Percentiles rank a stretch among this genome's conserved stretches.
Conservation (phyloP, 2,329 filamentous ascomycete genomes). For the Colletotrichum sp. region DNA sequence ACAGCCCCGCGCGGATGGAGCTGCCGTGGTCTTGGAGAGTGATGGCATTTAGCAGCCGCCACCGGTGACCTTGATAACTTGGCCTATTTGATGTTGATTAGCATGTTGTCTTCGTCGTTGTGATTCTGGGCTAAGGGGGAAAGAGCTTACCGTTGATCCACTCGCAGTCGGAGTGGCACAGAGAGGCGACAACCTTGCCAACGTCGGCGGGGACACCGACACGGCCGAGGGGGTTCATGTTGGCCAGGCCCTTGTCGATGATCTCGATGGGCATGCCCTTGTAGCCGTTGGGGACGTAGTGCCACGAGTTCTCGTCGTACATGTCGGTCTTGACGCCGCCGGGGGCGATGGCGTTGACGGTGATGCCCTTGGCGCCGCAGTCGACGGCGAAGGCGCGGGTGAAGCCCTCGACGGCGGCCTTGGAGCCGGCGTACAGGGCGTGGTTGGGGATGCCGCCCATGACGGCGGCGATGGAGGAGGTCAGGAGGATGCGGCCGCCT, state of each 20-base stretch:
- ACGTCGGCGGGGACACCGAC: slow-evolving; percentile 63
- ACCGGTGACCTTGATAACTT: slow-evolving; percentile 43
- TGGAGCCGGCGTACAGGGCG: slow-evolving; percentile 72
- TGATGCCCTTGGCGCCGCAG: slow-evolving; percentile 70
- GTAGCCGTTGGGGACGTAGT: slow-evolving; percentile 63
- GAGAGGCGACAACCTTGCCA: slow-evolving; percentile 59
- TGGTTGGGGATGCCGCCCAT: slow-evolving; percentile 72
- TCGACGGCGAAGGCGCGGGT: slow-evolving; percentile 74
- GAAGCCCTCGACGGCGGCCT: slow-evolving; percentile 76
- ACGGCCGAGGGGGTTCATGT: slow-evolving; percentile 62
- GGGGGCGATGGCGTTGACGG: slow-evolving; percentile 74
- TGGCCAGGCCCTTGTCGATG: slow-evolving; percentile 60
- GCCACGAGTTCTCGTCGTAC: slow-evolving; percentile 74
- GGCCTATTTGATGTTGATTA: slow-evolving; percentile 37
- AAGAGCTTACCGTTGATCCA: slow-evolving; percentile 65
- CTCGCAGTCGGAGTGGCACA: slow-evolving; percentile 62
- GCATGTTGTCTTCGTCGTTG: slow-evolving; percentile 45
- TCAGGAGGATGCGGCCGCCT: slow-evolving; percentile 75
- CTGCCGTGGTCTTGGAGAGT: neutral
- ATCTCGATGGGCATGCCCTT: slow-evolving; percentile 54
- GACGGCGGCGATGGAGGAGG: slow-evolving; percentile 71
- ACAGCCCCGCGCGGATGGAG: slow-evolving; percentile 2
- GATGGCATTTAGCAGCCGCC: slow-evolving; percentile 25
- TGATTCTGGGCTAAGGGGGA: neutral
- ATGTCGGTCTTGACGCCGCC: slow-evolving; percentile 79